A percentile compares a stretch with the other conserved stretches of the same genome.
Evolutionary conservation across 371 early-diverging fungal genomes (phyloP).

Genomic region (Parasitella parasitica): DNA sequence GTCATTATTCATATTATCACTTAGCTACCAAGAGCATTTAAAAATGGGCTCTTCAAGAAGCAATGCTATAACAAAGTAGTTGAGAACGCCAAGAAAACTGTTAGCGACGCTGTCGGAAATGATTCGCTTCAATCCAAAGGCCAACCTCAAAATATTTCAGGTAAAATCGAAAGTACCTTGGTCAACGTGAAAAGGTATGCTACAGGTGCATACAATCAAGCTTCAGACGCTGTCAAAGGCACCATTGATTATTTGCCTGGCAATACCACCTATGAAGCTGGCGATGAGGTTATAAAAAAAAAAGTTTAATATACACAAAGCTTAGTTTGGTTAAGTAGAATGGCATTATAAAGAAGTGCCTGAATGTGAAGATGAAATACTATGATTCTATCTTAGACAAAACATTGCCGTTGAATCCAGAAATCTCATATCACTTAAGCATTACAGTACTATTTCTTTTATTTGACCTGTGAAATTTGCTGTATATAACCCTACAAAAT

Average conservation of each 20-base stretch:
- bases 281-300: conserved; percentile 16
- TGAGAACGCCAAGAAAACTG: conserved; percentile 44
- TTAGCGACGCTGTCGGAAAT: conserved; percentile 40
- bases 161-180: conserved; percentile 22
- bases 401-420: too few species aligned
- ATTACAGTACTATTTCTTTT: too few species aligned
- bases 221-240: conserved; percentile 25
- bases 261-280: conserved; percentile 14
- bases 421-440: too few species aligned
- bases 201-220: not conserved
- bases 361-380: too few species aligned
- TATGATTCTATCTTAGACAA: too few species aligned
- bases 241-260: conserved; percentile 25
- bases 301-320: too few species aligned
- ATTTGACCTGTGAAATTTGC: too few species aligned
- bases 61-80: conserved; percentile 31
- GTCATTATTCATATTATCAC: not conserved
- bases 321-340: too few species aligned
- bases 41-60: conserved; percentile 14
- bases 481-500: too few species aligned
- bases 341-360: too few species aligned
- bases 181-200: conserved; percentile 6
- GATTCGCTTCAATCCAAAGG: conserved; percentile 37
- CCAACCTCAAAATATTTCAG: conserved; percentile 29
- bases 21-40: not conserved